Evolutionary conservation across 768 basidiomycete species (phyloP), one percentile per base, ranked within the genome.

Genomic region (Boletus edulis): DNA sequence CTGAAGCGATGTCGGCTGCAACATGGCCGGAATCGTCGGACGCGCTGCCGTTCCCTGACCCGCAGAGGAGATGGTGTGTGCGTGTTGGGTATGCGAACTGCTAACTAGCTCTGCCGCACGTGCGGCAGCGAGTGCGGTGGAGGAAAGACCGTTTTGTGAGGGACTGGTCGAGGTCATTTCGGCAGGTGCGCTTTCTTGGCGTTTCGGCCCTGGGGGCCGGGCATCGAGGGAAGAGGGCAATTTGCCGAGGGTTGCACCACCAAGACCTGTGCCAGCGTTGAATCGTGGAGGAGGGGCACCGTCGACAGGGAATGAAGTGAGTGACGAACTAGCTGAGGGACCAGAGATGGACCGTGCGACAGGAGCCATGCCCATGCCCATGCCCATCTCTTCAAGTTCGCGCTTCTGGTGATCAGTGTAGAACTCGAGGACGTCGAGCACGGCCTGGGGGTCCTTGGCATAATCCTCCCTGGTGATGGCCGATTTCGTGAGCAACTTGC

Each of bases 401-500:
- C 93, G 89, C 69, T 94, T 96, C 76, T 96, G 93, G 63, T 93
- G 91, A 70, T 96, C 94, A 13, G 95, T 98, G 72, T 98, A 99
- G 75, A 98, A 99, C 67, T 98, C 95, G 57, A 99, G 85, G 1
- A 97, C 96, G 57, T 98, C 96, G 17, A 98, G 81, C 14, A 99
- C 96, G 2, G 96, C 96, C 66, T 98, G 96, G 0, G 96, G 96
- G 66, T 99, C 90, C 68, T 90, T 91, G 5, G 91, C 94, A 54
- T 98, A 97, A 72, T 99, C 96, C 73, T 99, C 96, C 52, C 92
- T 89, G 3, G 96, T 99, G 72, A 99, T 97, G 34, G 94, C 94
- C 4, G 93, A 95, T 67, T 95, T 94, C 5, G 93, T 98, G 64
- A 99, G 81, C n/a, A 99, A 79, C 58, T 94, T 91, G 66, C 84